A percentile compares a stretch with the other conserved stretches of the same genome.
phyloP scores from a whole-genome alignment of 2,329 filamentous ascomycete species.

The Talaromyces atroroseus region DNA sequence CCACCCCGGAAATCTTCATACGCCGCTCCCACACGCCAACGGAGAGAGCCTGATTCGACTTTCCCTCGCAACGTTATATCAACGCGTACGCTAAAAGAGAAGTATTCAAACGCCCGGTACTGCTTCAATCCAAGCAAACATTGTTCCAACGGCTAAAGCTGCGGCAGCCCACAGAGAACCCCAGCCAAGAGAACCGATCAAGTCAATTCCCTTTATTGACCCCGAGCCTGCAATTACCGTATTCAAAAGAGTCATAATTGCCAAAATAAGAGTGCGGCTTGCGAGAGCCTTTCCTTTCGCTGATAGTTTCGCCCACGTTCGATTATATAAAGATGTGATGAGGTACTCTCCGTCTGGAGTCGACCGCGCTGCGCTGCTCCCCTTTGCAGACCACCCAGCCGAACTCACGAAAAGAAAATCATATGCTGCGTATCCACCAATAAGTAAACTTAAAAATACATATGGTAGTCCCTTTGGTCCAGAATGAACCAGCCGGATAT shows the following conservation, averaged over 20 bases:
- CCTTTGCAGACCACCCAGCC: constrained; percentile 38
- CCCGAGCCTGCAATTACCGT: constrained; percentile 60
- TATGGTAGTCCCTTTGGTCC: constrained; percentile 49
- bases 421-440: constrained; percentile 65
- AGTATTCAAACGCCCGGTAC: constrained; percentile 29
- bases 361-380: constrained; percentile 41
- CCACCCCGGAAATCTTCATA: not conserved
- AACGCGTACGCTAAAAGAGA: not conserved
- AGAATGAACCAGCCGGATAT: constrained; percentile 62
- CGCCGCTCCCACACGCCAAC: not conserved
- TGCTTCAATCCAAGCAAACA: constrained; percentile 37
- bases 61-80: not conserved
- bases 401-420: constrained; percentile 66
- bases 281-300: constrained; percentile 59
- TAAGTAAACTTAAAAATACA: constrained; percentile 52
- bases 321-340: constrained; percentile 56
- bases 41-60: not conserved
- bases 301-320: constrained; percentile 57
- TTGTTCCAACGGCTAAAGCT: constrained; percentile 23
- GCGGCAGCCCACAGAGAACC: constrained; percentile 67
- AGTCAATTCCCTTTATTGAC: constrained; percentile 65
- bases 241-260: constrained; percentile 43
- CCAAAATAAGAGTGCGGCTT: constrained; percentile 54
- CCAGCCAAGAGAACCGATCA: constrained; percentile 65
- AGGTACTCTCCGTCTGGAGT: constrained; percentile 62